Evolutionary conservation across 2,329 filamentous ascomycete genomes (phyloP).

Genomic region (Monosporascus ibericus): DNA sequence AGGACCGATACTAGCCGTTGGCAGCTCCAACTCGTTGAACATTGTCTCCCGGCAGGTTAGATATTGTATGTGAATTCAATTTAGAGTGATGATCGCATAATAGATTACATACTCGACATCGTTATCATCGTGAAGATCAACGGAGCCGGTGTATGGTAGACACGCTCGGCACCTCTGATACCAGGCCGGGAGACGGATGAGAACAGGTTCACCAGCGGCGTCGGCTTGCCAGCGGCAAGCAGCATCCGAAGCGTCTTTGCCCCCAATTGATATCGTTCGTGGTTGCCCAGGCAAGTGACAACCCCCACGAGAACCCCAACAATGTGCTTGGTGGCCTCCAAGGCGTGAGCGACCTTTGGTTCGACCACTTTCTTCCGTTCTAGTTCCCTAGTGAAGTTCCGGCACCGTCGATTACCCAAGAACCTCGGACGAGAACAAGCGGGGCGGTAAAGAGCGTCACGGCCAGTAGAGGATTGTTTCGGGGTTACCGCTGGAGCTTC

Average conservation of each 20-base stretch:
- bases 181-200: conserved; percentile 17
- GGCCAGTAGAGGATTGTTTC: conserved; percentile 19
- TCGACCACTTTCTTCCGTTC: conserved; percentile 6
- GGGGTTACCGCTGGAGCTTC: background rate
- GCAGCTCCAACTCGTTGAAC: background rate
- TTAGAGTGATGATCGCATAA: background rate
- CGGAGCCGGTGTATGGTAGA: background rate
- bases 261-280: background rate
- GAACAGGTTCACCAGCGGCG: conserved; percentile 38
- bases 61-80: background rate
- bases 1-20: too few species aligned
- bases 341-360: conserved; percentile 35
- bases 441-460: conserved; percentile 46
- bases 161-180: background rate
- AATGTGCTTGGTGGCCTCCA: conserved; percentile 46
- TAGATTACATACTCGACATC: background rate
- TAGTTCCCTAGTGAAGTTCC: conserved; percentile 6
- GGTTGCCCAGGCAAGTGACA: conserved; percentile 27
- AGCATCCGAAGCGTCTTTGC: background rate
- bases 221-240: conserved; percentile 20
- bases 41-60: background rate
- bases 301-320: conserved; percentile 43
- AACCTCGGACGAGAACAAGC: conserved; percentile 49
- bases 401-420: conserved; percentile 51
- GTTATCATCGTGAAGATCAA: background rate